These are phyloP conservation scores for Wallacemonas sp. DNA, from an alignment of 208 protist species.

Conservation along the genomic window DNA sequence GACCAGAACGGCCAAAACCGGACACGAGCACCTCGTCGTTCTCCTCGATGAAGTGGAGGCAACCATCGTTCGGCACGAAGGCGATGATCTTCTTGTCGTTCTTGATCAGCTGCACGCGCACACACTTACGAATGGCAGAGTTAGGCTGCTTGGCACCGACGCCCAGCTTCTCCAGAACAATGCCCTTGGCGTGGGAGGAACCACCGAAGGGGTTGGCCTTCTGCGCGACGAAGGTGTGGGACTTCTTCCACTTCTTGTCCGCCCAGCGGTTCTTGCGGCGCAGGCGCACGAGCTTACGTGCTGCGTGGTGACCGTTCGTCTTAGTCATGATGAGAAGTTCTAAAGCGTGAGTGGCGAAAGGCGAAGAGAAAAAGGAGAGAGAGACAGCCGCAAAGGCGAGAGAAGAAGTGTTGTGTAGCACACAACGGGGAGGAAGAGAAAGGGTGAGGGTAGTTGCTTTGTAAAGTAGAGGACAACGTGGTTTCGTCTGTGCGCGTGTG, in stretches of 20 bases:
- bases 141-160: conserved; percentile 99
- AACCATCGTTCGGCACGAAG: conserved; percentile 99
- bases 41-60: conserved; percentile 98
- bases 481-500: too few species aligned
- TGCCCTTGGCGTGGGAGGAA: conserved; percentile 97
- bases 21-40: conserved; percentile 98
- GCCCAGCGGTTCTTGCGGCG: conserved; percentile 93
- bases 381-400: not conserved
- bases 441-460: too few species aligned
- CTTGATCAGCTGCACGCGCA: conserved; percentile 99
- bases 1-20: conserved; percentile 97
- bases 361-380: conserved; percentile 10
- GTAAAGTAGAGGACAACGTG: too few species aligned
- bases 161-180: conserved; percentile 98
- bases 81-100: conserved; percentile 99
- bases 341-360: not conserved
- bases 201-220: conserved; percentile 97
- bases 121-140: conserved; percentile 99
- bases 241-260: conserved; percentile 97
- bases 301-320: conserved; percentile 94
- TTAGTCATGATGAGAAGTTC: conserved; percentile 72
- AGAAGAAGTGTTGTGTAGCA: conserved; percentile 13
- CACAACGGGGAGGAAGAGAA: not conserved
- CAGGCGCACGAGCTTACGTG: conserved; percentile 92
- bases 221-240: conserved; percentile 88